Base-by-base conservation (phyloP, 75 land plant species). In the Picea glauca region DNA sequence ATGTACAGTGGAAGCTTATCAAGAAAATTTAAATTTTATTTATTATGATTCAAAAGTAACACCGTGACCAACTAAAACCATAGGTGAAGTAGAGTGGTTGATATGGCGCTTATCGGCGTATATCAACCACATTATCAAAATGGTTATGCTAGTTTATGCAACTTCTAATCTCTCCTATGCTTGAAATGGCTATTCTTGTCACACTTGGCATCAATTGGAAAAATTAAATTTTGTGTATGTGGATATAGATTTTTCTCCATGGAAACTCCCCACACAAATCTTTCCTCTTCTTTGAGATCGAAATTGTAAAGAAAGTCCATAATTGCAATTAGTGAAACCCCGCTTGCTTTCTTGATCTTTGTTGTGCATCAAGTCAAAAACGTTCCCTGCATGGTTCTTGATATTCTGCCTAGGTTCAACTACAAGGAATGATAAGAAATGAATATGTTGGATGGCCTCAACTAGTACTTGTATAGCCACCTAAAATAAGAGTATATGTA, bases 301-400 rank as follows among this genome's bases (percentile, higher is more conserved):
- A 88, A 81, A 62, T 89, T 90, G 79, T 95, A 93, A 35, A 98
- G 93, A 77, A 93, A 98, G 84, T 94, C 91, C 1, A 95, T 85
- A 23, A 93, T 86, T 13, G 99, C 90, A 87, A 26, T 98, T 98
- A 32, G 94, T 85, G 21, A 98, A 87, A 26, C 96, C 96, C 65
- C 98, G 81, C 83, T 94, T 94, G 76, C 98, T 90, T 76, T 94
- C 99, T 56, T 91, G 83, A 75, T 95, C 96, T 87, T 93, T 96
- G 78, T 86, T 83, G 63, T 89, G 98, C 79, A 94, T 90, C 73
- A 86, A 23, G 40, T 94, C 90, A 79, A 98, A 84, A 80, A 94
- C 93, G n/a, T 75, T 60, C 57, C 82, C 72, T 13, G 86, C 85
- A 75, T 87, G 90, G 64, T 80, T 85, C 38, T 84, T 84, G 74